Conservation (phyloP, 2,329 filamentous ascomycete species). For the Dichotomopilus funicola region DNA sequence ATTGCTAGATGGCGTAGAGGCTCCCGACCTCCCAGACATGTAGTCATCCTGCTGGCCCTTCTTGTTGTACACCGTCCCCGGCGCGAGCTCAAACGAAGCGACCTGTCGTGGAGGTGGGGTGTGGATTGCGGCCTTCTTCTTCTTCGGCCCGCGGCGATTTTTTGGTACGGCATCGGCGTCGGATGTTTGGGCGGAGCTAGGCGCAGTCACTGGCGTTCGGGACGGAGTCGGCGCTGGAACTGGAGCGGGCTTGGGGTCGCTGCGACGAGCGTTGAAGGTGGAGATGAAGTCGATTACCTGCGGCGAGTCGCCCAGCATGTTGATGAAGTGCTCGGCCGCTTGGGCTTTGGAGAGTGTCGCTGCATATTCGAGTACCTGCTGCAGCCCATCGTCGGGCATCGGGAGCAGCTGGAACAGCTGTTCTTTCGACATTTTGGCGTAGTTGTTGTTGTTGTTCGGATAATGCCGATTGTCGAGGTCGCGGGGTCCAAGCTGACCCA, state of each 20-base stretch:
- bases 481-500: no score
- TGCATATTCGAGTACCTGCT: conserved; percentile 79
- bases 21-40: conserved; percentile 47
- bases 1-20: conserved; percentile 34
- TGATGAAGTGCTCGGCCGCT: conserved; percentile 77
- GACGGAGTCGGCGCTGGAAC: conserved; percentile 2
- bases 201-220: conserved; percentile 15
- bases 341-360: conserved; percentile 67
- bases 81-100: conserved; percentile 56
- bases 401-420: conserved; percentile 77
- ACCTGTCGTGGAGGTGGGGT: conserved; percentile 57
- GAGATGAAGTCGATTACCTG: conserved; percentile 71
- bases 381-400: conserved; percentile 75
- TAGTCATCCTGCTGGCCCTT: conserved; percentile 65
- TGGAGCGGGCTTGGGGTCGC: conserved; percentile 33
- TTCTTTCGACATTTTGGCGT: conserved; percentile 44
- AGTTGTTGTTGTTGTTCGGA: no score
- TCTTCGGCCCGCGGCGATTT: conserved; percentile 44
- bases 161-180: conserved; percentile 43
- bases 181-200: conserved; percentile 21
- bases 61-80: conserved; percentile 69
- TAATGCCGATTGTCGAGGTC: no score
- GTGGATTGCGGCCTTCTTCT: conserved; percentile 56
- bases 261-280: conserved; percentile 66
- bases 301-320: conserved; percentile 80